Conservation (phyloP, 2,329 filamentous ascomycete genomes). For the Colletotrichum lindemuthianum region DNA sequence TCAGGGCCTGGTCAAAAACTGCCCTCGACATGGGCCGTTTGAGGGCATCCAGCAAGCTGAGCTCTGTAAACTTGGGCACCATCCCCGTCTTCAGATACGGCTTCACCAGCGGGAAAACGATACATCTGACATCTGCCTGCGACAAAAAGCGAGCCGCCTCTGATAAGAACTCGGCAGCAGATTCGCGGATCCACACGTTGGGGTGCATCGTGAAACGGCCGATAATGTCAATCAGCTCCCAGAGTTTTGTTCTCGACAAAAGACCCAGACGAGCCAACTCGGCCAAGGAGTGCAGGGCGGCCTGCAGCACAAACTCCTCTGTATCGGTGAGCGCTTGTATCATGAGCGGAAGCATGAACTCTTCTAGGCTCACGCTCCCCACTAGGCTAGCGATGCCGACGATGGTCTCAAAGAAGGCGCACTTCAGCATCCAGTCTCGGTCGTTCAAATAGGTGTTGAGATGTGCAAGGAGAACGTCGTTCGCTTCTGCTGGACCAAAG, state of each 20-base stretch:
- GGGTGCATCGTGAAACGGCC: slow-evolving; percentile 91
- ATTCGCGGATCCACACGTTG: slow-evolving; percentile 94
- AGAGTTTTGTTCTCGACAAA: slow-evolving; percentile 83
- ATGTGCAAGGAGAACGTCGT: slow-evolving; percentile 95
- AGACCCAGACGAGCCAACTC: slow-evolving; percentile 89
- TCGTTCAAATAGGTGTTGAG: slow-evolving; percentile 98
- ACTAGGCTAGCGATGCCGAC: slow-evolving; percentile 93
- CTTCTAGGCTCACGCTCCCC: slow-evolving; percentile 88
- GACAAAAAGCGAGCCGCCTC: slow-evolving; percentile 80
- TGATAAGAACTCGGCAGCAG: slow-evolving; percentile 84
- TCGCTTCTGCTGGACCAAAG: slow-evolving; percentile 90
- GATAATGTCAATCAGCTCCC: slow-evolving; percentile 87
- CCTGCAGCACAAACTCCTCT: slow-evolving; percentile 94
- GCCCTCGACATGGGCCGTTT: slow-evolving; percentile 83
- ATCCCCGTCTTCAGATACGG: slow-evolving; percentile 83
- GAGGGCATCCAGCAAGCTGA: slow-evolving; percentile 80
- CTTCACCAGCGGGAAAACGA: slow-evolving; percentile 81
- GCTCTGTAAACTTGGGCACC: slow-evolving; percentile 73
- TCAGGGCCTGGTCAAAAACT: slow-evolving; percentile 85
- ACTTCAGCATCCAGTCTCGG: slow-evolving; percentile 94
- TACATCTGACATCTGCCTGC: slow-evolving; percentile 82
- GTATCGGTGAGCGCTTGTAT: slow-evolving; percentile 91
- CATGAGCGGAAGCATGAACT: slow-evolving; percentile 96
- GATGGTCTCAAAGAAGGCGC: slow-evolving; percentile 94
- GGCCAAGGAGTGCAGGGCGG: slow-evolving; percentile 86